These are phyloP conservation scores for Fusarium buxicola DNA, from an alignment of 2,329 filamentous ascomycete genomes.

Conservation along the genomic window DNA sequence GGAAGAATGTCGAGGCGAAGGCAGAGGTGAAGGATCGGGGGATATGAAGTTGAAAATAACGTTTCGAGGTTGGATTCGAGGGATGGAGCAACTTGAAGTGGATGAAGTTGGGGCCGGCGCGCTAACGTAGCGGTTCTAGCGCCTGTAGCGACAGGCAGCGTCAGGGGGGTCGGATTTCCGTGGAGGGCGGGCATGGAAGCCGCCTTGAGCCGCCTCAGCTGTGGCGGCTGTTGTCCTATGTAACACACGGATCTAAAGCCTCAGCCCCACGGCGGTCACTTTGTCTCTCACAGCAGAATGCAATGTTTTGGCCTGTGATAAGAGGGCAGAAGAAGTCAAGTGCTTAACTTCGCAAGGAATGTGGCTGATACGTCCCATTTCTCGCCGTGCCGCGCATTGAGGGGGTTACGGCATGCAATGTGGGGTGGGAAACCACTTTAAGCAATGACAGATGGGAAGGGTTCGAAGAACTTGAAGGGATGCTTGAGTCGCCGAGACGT, in stretches of 20 bases:
- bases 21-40: slow-evolving; percentile 9
- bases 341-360: neutral
- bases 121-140: slow-evolving; percentile 44
- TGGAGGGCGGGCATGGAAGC: slow-evolving; percentile 4
- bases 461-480: neutral
- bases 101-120: slow-evolving; percentile 16
- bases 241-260: slow-evolving; percentile 1
- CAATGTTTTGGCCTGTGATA: neutral
- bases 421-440: slow-evolving; percentile 13
- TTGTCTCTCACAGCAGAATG: neutral
- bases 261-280: too few relatives aligned
- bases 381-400: slow-evolving; percentile 3
- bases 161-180: slow-evolving; percentile 7
- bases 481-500: slow-evolving; percentile 1
- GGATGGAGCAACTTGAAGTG: slow-evolving; percentile 26
- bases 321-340: neutral
- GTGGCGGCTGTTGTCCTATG: neutral
- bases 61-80: slow-evolving; percentile 32
- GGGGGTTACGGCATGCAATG: slow-evolving; percentile 13
- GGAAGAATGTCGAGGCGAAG: slow-evolving; percentile 6
- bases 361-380: neutral
- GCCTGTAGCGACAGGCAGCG: slow-evolving; percentile 34
- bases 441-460: slow-evolving; percentile 6
- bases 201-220: slow-evolving; percentile 8
- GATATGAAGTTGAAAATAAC: slow-evolving; percentile 28